These are phyloP conservation scores for Spiraea crenata DNA, from an alignment of 331 rosid species.

Conservation along the genomic window DNA sequence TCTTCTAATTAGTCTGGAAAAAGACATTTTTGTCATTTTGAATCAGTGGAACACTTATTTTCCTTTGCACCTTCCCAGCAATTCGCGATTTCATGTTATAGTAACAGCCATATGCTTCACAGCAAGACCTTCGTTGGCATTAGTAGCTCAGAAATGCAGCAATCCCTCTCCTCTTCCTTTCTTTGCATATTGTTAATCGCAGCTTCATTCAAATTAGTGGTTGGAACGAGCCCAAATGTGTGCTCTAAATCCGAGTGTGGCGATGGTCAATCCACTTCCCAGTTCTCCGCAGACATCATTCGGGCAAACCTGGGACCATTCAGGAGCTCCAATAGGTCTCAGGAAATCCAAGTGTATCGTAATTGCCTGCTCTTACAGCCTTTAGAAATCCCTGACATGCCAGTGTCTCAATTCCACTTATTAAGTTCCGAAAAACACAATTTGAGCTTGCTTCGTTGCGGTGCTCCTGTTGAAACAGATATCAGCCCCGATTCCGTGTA, in stretches of 20 bases:
- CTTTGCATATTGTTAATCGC: neutral
- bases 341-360: neutral
- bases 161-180: neutral
- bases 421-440: too few relatives aligned
- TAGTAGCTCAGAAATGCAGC: neutral
- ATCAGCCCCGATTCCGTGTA: neutral
- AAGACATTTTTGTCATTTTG: too few relatives aligned
- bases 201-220: neutral
- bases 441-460: slow-evolving; percentile 4
- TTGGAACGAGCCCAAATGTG: neutral
- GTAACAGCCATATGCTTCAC: neutral
- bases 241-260: neutral
- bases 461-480: neutral
- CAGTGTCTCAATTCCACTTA: slow-evolving; percentile 29
- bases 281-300: too few relatives aligned
- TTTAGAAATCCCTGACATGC: neutral
- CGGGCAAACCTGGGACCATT: neutral
- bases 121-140: neutral
- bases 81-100: too few relatives aligned
- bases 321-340: slow-evolving; percentile 13
- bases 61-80: too few relatives aligned
- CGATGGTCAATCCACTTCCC: neutral
- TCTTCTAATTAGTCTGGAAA: too few relatives aligned
- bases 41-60: too few relatives aligned
- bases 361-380: slow-evolving; percentile 30